Evolutionary conservation across 495 filamentous ascomycete genomes (phyloP), one percentile per base, ranked within the genome.

Genomic region (Lasiosphaeria miniovina): DNA sequence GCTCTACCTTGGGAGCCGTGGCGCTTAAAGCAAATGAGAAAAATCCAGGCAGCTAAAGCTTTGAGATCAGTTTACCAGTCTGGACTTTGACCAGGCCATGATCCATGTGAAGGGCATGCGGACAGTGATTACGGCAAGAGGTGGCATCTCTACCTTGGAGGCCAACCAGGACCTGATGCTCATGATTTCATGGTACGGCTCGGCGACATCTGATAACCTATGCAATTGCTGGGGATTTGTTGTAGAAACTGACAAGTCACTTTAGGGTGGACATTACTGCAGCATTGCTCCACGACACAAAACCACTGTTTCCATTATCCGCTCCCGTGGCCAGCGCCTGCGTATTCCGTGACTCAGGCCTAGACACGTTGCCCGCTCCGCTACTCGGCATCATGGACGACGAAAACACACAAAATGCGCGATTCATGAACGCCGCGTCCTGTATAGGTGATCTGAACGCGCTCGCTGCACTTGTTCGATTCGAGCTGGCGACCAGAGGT

Each of bases 51-150:
- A 7, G 31, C 50, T 36, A n/a, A 52, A 0, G 15, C 31, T 52
- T 31, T 52, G n/a, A 31, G 9, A 52, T 52, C 31, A 52, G 50
- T 34, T 52, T 34, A 32, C 31, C 15, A 52, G 50, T 34, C 33
- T 52, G 15, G 50, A 52, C 15, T 52, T 52, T 52, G 50, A 52
- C 32, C 50, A 52, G 31, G 50, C 50, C 1, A 34, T 52, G 50
- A 32, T 52, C 17, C n/a, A 32, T 4, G 50, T 31, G 50, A 52
- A 52, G 17, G 50, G 15, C 50, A 32, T 52, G 50, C 2, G 50
- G 50, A 34, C 32, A 1, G 48, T 52, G 50, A 36, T 52, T 36
- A n/a, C 24, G n/a, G 33, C 50, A 8, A 52, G 50, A 52, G 50
- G 50, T 4, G 50, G 31, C 11, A 52, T 52, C n/a, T n/a, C n/a